phyloP scores from a whole-genome alignment of 2,329 filamentous ascomycete genomes.

The Epicoccum nigrum region DNA sequence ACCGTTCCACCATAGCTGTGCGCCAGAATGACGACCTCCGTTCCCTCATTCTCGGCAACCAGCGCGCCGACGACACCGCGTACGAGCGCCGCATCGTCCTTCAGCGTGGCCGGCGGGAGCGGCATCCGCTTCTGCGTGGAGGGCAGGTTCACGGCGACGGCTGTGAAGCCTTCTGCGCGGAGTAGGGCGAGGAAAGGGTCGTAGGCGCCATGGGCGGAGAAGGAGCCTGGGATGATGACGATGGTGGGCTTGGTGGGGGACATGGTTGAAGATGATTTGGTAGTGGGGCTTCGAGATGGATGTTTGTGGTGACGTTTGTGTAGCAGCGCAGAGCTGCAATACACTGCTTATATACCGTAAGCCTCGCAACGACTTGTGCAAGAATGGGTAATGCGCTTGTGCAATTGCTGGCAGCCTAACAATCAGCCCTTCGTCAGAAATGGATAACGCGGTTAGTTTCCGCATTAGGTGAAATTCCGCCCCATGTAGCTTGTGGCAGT shows the following conservation, averaged over 20 bases:
- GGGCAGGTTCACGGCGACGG: slow-evolving; percentile 20
- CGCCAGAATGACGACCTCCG: slow-evolving; percentile 37
- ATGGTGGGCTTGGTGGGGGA: slow-evolving; percentile 18
- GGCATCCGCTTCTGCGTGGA: slow-evolving; percentile 21
- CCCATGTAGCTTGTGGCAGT: too few relatives aligned
- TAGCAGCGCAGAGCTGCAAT: neutral
- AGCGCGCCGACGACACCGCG: slow-evolving; percentile 23
- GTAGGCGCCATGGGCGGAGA: slow-evolving; percentile 20
- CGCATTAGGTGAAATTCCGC: too few relatives aligned
- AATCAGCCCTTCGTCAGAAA: too few relatives aligned
- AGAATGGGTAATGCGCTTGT: too few relatives aligned
- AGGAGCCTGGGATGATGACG: slow-evolving; percentile 32
- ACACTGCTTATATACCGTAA: neutral
- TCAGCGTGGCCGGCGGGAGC: slow-evolving; percentile 22
- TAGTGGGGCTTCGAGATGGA: too few relatives aligned
- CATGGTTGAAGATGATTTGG: slow-evolving; percentile 1
- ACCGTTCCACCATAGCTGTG: slow-evolving; percentile 25
- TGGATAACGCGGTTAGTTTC: too few relatives aligned
- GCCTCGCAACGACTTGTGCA: too few relatives aligned
- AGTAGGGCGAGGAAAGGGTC: slow-evolving; percentile 12
- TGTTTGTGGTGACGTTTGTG: too few relatives aligned
- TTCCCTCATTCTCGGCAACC: slow-evolving; percentile 27
- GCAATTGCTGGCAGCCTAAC: neutral
- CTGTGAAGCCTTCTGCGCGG: slow-evolving; percentile 15
- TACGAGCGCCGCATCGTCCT: slow-evolving; percentile 39